A percentile compares a stretch with the other conserved stretches of the same genome.
Evolutionary conservation across 2,329 filamentous ascomycete species (phyloP).

Genomic region (Paecilomyces variotii): DNA sequence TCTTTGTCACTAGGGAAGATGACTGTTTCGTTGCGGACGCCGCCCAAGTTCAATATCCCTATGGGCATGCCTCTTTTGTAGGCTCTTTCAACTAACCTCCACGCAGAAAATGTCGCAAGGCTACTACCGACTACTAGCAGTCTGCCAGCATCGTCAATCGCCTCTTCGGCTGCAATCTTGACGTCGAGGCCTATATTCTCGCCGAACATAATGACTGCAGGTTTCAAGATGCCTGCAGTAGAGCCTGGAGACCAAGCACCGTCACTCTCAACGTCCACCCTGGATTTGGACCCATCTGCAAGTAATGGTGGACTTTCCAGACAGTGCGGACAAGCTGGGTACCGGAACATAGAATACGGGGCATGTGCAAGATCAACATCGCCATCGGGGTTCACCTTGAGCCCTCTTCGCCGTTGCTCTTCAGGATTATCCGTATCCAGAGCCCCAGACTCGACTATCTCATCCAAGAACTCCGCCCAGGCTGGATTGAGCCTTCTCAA

Average conservation of each 20-base stretch:
- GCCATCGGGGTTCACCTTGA: slow-evolving; percentile 86
- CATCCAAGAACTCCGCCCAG: slow-evolving; percentile 69
- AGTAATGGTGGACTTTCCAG: slow-evolving; percentile 53
- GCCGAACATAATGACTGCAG: slow-evolving; percentile 93
- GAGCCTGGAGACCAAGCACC: slow-evolving; percentile 65
- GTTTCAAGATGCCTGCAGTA: slow-evolving; percentile 76
- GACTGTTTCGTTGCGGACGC: slow-evolving; percentile 37
- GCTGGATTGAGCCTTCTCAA: slow-evolving; percentile 73
- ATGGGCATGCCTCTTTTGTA: slow-evolving; percentile 77
- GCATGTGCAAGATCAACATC: slow-evolving; percentile 85
- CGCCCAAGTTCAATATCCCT: slow-evolving; percentile 70
- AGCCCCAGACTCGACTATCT: slow-evolving; percentile 65
- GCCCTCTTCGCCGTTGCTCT: slow-evolving; percentile 57
- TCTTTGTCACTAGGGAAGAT: slow-evolving; percentile 29
- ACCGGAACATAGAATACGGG: slow-evolving; percentile 82
- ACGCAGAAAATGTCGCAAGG: slow-evolving; percentile 90
- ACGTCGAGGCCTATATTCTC: slow-evolving; percentile 67
- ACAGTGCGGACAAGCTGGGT: slow-evolving; percentile 81
- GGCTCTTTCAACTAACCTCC: slow-evolving; percentile 77
- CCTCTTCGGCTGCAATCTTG: slow-evolving; percentile 68
- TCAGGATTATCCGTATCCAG: slow-evolving; percentile 68
- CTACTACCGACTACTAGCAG: slow-evolving; percentile 81
- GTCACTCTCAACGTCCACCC: slow-evolving; percentile 65
- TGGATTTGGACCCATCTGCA: slow-evolving; percentile 46
- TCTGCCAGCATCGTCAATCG: slow-evolving; percentile 66